These are phyloP conservation scores for Trichomonascaceae sp. DNA, from an alignment of 1,139 yeast species.

Conservation along the genomic window DNA sequence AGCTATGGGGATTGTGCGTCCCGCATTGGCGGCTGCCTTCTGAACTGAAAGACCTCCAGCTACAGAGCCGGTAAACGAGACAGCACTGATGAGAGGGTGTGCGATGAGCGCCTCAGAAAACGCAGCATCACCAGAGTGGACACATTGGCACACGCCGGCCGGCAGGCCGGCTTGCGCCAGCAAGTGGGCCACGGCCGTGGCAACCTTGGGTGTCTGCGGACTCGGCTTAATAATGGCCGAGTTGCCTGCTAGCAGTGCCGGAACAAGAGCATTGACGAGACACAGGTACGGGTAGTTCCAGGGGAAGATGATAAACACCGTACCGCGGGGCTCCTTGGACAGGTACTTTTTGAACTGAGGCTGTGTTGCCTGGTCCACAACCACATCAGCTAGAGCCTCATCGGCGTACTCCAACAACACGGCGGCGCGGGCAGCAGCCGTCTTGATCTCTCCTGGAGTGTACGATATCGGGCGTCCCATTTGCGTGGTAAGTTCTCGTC, in stretches of 20 bases:
- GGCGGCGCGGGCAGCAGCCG: conserved; percentile 23
- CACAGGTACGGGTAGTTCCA: conserved; percentile 81
- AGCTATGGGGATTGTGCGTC: conserved; percentile 62
- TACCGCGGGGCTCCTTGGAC: conserved; percentile 56
- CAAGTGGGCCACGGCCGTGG: conserved; percentile 49
- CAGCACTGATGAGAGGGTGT: conserved; percentile 45
- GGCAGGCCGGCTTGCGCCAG: conserved; percentile 68
- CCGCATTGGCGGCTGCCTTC: conserved; percentile 51
- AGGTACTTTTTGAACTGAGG: conserved; percentile 32
- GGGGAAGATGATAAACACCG: conserved; percentile 73
- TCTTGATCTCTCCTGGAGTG: conserved; percentile 24
- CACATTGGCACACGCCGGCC: conserved; percentile 61
- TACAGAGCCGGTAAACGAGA: conserved; percentile 83
- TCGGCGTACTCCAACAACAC: conserved; percentile 22
- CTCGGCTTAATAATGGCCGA: conserved; percentile 72
- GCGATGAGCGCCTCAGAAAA: conserved; percentile 47
- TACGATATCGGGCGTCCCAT: conserved; percentile 28
- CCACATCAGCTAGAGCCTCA: conserved; percentile 21
- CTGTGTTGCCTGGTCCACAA: conserved; percentile 18
- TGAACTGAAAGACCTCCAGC: conserved; percentile 67
- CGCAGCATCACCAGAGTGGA: conserved; percentile 45
- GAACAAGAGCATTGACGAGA: conserved; percentile 73
- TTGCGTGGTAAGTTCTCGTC: conserved; percentile 22
- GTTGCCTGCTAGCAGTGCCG: conserved; percentile 74
- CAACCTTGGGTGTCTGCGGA: conserved; percentile 72